These are phyloP conservation scores for Yamadazyma epiphylla DNA, from an alignment of 1,139 yeast genomes.

Conservation along the genomic window DNA sequence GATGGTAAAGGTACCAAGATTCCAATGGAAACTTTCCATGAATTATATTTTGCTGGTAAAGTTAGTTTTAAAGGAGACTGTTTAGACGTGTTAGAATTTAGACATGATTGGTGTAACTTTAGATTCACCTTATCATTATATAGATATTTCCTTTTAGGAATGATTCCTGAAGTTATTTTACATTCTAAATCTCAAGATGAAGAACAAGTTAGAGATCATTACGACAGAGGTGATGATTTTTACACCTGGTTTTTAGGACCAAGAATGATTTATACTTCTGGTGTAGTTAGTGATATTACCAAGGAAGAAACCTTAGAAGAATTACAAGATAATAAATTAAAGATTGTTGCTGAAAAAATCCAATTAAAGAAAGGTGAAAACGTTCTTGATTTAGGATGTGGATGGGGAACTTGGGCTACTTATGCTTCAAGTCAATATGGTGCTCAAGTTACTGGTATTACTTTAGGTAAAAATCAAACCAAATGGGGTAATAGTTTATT, in stretches of 20 bases:
- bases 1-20: conserved; percentile 67
- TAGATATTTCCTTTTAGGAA: conserved; percentile 78
- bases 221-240: conserved; percentile 95
- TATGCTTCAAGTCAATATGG: conserved; percentile 81
- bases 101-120: conserved; percentile 90
- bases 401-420: conserved; percentile 94
- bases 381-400: conserved; percentile 86
- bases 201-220: conserved; percentile 94
- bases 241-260: conserved; percentile 94
- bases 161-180: conserved; percentile 90
- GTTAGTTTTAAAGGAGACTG: conserved; percentile 88
- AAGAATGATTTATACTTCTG: conserved; percentile 91
- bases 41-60: conserved; percentile 77
- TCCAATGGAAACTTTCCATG: conserved; percentile 92
- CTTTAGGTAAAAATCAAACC: conserved; percentile 88
- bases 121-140: conserved; percentile 74
- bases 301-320: conserved; percentile 78
- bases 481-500: conserved; percentile 80
- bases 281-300: conserved; percentile 70
- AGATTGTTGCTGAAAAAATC: conserved; percentile 84
- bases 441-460: conserved; percentile 85
- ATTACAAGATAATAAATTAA: conserved; percentile 86
- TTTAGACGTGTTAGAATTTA: conserved; percentile 76
- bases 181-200: conserved; percentile 94
- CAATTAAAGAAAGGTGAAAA: conserved; percentile 68